Conservation (phyloP, 2,329 filamentous ascomycete species). For the Penicillium italicum region DNA sequence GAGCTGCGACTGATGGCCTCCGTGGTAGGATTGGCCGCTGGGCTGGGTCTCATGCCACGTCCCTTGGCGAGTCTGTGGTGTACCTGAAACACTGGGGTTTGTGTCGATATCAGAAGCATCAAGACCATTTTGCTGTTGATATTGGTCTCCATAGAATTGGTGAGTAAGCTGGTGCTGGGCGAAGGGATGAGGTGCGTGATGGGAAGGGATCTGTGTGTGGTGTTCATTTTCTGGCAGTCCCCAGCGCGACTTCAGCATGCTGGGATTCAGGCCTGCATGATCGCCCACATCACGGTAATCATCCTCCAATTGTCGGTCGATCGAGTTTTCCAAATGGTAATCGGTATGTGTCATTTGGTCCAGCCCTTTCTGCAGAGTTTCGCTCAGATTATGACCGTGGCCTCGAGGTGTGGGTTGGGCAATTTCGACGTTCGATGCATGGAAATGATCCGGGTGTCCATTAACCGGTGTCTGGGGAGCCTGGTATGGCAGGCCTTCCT, state of each 20-base stretch:
- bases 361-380: constrained; percentile 76
- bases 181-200: constrained; percentile 20
- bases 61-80: constrained; percentile 46
- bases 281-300: constrained; percentile 54
- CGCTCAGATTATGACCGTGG: constrained; percentile 69
- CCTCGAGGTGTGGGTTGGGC: constrained; percentile 59
- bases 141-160: constrained; percentile 35
- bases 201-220: constrained; percentile 23
- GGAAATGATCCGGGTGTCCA: constrained; percentile 40
- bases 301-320: constrained; percentile 73
- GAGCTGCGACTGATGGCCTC: constrained; percentile 62
- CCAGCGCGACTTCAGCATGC: constrained; percentile 37
- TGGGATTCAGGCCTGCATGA: constrained; percentile 26
- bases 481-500: constrained; percentile 27
- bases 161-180: constrained; percentile 33
- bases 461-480: constrained; percentile 31
- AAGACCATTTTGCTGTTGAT: constrained; percentile 35
- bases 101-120: constrained; percentile 67
- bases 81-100: constrained; percentile 68
- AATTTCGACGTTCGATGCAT: constrained; percentile 49
- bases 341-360: constrained; percentile 65
- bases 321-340: constrained; percentile 76
- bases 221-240: constrained; percentile 33
- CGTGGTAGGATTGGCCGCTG: constrained; percentile 33
- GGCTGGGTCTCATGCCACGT: constrained; percentile 36